Evolutionary conservation across 768 basidiomycete species (phyloP), one percentile per base, ranked within the genome.

Genomic region (Tremella yokohamensis): DNA sequence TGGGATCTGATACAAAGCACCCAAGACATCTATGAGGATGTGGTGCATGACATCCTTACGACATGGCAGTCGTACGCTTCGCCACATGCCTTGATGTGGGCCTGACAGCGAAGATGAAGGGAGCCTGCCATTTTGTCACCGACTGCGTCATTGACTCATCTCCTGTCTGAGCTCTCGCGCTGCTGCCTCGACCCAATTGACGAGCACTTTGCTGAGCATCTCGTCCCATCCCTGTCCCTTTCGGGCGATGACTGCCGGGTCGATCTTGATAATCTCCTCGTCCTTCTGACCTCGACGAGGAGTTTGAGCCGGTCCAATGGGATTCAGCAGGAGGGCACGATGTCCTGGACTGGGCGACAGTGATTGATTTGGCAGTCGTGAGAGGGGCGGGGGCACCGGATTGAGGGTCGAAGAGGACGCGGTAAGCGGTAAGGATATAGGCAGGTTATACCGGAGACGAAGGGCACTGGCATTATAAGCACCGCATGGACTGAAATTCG

Each of bases 231-330:
- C 70, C 39, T 61, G 57, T 15, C 49, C 60, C 52, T 58, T 42
- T 54, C 69, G 68, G 13, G 74, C 74, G 12, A 76, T 62, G 9
- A 62, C 42, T n/a, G 65, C 49, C 2, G 74, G 70, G 53, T 76
- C 74, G 52, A 68, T 72, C 18, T 60, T 60, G 40, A 65, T 60
- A 16, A 56, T 62, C n/a, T 37, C 15, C 18, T 12, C 57, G 37
- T 45, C 40, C 47, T n/a, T 55, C 48, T 40, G 55, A 2, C 26
- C 20, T 2, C 2, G 55, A 49, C n/a, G 42, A 24, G 57, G 65
- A 37, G 29, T 50, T 8, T 29, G 53, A 13, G 54, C 47, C 18
- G 42, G 12, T 18, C 50, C 40, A 20, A 16, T 40, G n/a, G 47
- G 26, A 52, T 16, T 49, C 9, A 48, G 22, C 16, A 50, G 42